Evolutionary conservation across 805 yeast genomes (phyloP).

Genomic region (Nakazawaea populi): DNA sequence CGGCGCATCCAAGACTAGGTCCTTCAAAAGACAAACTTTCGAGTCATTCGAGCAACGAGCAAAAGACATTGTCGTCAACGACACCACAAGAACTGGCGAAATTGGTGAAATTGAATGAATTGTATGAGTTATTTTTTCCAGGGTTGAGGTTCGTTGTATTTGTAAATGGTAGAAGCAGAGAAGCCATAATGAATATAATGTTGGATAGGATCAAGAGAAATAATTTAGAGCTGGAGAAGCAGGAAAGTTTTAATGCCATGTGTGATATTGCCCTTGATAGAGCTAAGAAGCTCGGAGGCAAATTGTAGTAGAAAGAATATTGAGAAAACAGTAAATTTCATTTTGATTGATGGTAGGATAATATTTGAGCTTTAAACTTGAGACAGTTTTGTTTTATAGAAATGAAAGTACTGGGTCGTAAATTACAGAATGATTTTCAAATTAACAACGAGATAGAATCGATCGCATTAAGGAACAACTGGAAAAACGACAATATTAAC

Average conservation of each 20-base stretch:
- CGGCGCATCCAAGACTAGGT: constrained; percentile 90
- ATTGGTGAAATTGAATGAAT: constrained; percentile 47
- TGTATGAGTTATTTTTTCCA: constrained; percentile 40
- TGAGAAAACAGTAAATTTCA: too few species aligned
- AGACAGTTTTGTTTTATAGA: too few species aligned
- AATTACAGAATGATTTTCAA: too few species aligned
- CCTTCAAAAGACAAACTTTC: constrained; percentile 50
- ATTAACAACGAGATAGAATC: too few species aligned
- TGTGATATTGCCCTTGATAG: constrained; percentile 87
- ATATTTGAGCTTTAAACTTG: too few species aligned
- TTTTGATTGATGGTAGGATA: too few species aligned
- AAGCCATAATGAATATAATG: constrained; percentile 61
- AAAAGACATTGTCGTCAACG: constrained; percentile 48
- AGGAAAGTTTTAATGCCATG: constrained; percentile 78
- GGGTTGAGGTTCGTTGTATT: constrained; percentile 83
- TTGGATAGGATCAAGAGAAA: constrained; percentile 46
- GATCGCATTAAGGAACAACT: too few species aligned
- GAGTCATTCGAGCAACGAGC: constrained; percentile 65
- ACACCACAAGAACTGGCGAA: constrained; percentile 42
- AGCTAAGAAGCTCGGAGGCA: constrained; percentile 44
- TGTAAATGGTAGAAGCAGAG: constrained; percentile 76
- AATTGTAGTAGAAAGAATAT: constrained; percentile 15
- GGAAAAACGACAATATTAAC: neutral
- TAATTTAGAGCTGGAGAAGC: constrained; percentile 50
- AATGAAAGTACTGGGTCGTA: too few species aligned